These are phyloP conservation scores for Diversispora eburnea DNA, from an alignment of 192 early-diverging fungal species.

Conservation along the genomic window DNA sequence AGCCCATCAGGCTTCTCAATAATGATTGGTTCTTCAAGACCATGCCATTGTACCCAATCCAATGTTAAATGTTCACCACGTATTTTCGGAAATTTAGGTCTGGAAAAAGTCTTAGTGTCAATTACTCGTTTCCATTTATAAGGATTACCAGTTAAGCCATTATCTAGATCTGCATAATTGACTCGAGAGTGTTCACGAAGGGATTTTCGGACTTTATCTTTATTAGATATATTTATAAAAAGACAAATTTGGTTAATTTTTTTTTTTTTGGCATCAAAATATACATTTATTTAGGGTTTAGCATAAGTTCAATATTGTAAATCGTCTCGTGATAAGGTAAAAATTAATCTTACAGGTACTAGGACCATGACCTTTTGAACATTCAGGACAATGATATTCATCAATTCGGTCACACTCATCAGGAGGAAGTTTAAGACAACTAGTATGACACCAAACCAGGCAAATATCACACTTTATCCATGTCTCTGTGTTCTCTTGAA, in stretches of 20 bases:
- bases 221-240: conserved; percentile 26
- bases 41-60: conserved; percentile 59
- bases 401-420: conserved; percentile 60
- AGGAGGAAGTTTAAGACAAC: conserved; percentile 54
- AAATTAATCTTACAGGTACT: conserved; percentile 43
- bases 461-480: conserved; percentile 71
- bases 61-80: conserved; percentile 63
- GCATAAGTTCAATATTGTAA: too few species aligned
- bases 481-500: conserved; percentile 31
- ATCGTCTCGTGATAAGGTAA: too few species aligned
- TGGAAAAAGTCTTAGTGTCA: conserved; percentile 59
- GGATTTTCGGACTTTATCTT: conserved; percentile 54
- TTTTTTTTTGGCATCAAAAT: too few species aligned
- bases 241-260: background rate
- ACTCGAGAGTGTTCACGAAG: conserved; percentile 53
- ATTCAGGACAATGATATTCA: conserved; percentile 60
- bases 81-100: conserved; percentile 64
- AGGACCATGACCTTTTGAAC: conserved; percentile 52
- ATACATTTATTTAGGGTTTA: too few species aligned
- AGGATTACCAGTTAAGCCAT: conserved; percentile 73
- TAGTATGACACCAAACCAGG: conserved; percentile 62
- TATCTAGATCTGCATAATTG: conserved; percentile 82
- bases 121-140: conserved; percentile 78
- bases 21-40: conserved; percentile 73
- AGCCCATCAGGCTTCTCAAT: conserved; percentile 62